Evolutionary conservation across 1,284 basidiomycete genomes (phyloP), one percentile per base, ranked within the genome.

Genomic region (Omphalotus olearius): DNA sequence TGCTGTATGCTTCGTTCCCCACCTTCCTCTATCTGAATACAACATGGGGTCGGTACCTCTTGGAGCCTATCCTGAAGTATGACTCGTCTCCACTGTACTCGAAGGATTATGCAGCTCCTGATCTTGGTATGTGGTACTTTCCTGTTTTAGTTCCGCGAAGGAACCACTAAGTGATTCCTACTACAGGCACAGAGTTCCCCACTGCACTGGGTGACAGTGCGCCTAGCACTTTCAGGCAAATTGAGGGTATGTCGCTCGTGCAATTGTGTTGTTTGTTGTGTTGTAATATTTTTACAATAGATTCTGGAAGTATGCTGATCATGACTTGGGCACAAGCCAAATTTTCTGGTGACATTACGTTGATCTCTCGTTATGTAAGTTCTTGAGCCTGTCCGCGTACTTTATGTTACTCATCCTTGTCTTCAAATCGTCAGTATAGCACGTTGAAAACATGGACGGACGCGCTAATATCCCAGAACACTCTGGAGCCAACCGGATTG

Each of bases 1-100:
- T 81, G 17, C 74, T 80, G 55, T 77, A 75, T 67, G 75, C 79
- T 5, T 57, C 75, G 6, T 80, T 74, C 72, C 77, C 79, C 1
- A 56, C 73, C 4, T 71, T 76, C 60, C 63, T 80, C 9, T 81
- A 81, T 57, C 68, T 73, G 26, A 79, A 79, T 55, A 64, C 72
- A 1, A 63, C 61, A 2, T 60, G 70, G 37, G 66, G 64, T 3
- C 64, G 65, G 1, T 64, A 65, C 13, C 62, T 77, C 11, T 64
- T 76, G 11, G 59, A 66, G 28, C 73, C 74, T 4, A 61, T 75
- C 0, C 58, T 75, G 41, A 65, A 68, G 17, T 67, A 66, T 51
- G 66, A 71, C 54, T 55, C 62, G 7, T 62, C 65, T 1, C 46
- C 59, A 5, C 50, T 35, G 10, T 53, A 53, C 38, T n/a, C 45